Base-by-base conservation (phyloP, 345 rosid genomes). In the Salix brachista region DNA sequence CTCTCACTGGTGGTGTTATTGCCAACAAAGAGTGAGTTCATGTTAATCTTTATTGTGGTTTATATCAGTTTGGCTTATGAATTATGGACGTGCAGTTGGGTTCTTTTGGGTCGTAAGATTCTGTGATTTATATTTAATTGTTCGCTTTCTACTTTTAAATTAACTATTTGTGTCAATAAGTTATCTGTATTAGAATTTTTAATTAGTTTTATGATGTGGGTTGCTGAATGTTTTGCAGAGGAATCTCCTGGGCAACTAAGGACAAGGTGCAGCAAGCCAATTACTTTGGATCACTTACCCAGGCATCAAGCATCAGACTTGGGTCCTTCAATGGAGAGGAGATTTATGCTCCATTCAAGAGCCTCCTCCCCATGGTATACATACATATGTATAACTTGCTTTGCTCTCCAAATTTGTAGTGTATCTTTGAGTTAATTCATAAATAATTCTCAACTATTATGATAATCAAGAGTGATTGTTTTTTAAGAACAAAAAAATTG, bases 161-260 rank as follows among this genome's bases (percentile, higher is more conserved):
- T 37, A 12, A 37, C 44, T 79, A 52, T 32, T 65, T 41, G 26
- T 69, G 25, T 36, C 46, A 65, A 41, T 41, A 23, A 25, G 41
- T 71, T 80, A 68, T 71, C 76, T 54, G 64, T 39, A 37, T 48
- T 62, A 21, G 48, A 58, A 42, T 36, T 64, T 23, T 70, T 16
- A 28, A 67, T 74, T 32, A 65, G 34, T 74, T 42, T n/a, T 28
- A 54, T 26, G 67, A 65, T 67, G 34, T 39, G 71, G 71, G 76
- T 30, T 23, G 25, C 14, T 61, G 41, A 58, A 23, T 50, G 21
- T 36, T 65, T 67, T 36, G 19, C 85, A 94, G 99, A 80, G 99
- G 97, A 85, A 92, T 96, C 80, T 93, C 98, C 25, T 96, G 98
- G 99, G 97, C 97, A 23, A 96, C 99, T 6, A 96, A 96, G 86